Conservation (phyloP, 1,284 basidiomycete genomes). For the Cryptococcus floricola region DNA sequence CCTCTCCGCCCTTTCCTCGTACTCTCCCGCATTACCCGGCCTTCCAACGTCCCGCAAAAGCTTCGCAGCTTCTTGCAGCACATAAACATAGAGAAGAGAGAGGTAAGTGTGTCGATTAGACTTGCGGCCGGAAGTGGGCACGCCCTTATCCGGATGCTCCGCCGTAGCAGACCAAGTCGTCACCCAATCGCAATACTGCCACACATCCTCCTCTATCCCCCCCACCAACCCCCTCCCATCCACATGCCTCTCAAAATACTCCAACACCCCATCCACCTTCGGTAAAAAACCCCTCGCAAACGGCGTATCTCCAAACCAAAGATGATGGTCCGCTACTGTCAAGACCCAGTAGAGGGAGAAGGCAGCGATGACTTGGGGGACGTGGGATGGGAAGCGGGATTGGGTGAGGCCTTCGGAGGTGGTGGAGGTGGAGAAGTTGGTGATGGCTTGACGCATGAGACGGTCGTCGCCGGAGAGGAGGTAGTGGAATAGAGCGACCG, state of each 20-base stretch:
- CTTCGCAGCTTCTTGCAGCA: slow-evolving; percentile 13
- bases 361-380: slow-evolving; percentile 28
- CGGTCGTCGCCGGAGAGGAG: slow-evolving; percentile 29
- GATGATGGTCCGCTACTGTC: slow-evolving; percentile 23
- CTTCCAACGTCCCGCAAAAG: slow-evolving; percentile 19
- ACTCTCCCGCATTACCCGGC: slow-evolving; percentile 17
- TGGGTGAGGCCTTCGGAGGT: slow-evolving; percentile 28
- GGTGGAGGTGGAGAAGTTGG: slow-evolving; percentile 23
- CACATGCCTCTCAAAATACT: slow-evolving; percentile 25
- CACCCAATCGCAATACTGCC: slow-evolving; percentile 36
- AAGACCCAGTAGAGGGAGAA: slow-evolving; percentile 31
- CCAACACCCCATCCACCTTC: slow-evolving; percentile 25
- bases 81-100: slow-evolving; percentile 29
- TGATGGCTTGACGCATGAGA: slow-evolving; percentile 26
- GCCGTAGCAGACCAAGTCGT: slow-evolving; percentile 18
- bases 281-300: slow-evolving; percentile 19
- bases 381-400: slow-evolving; percentile 28
- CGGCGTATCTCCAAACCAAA: slow-evolving; percentile 20
- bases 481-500: slow-evolving; percentile 29
- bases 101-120: slow-evolving; percentile 29
- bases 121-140: slow-evolving; percentile 23
- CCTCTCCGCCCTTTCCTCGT: slow-evolving; percentile 11
- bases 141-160: slow-evolving; percentile 26
- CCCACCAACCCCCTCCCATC: slow-evolving; percentile 25
- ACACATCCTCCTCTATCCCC: slow-evolving; percentile 20